Evolutionary conservation across 148 eudicot genomes (phyloP), one percentile per base, ranked within the genome.

Genomic region (Cornus kousa): DNA sequence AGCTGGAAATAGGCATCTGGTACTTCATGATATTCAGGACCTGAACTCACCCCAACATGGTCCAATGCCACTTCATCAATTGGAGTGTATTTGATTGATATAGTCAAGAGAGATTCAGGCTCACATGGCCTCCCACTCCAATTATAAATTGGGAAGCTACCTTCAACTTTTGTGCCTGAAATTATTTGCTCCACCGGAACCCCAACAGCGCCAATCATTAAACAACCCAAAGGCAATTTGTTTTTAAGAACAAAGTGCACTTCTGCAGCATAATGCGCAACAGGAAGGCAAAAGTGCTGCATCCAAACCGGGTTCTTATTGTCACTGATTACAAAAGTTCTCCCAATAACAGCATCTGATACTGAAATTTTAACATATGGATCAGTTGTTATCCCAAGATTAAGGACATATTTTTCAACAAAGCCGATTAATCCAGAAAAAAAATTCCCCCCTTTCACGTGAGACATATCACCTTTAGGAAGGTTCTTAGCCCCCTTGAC

Each of bases 1-100:
- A 95, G 81, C 14, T 97, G 98, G 71, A 95, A 95, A 80, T 87
- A 95, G 9, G 98, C 93, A 23, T 87, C 86, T 8, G 97, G 94
- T 28, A 95, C 97, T 33, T 97, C 98, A 60, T 81, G 74, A 80
- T 86, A 84, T 20, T 86, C 81, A 28, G 85, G 86, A 70, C 86
- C 91, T 46, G 86, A 77, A 4, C 92, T 92, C 64, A 90, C 93
- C 75, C 95, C 95, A 62, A 79, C 79, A 68, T 88, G 84, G 67
- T 89, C 91, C 35, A 91, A 74, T 3, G 76, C 48, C 69, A 88
- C 82, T 64, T 71, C 84, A 43, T 86, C 86, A 69, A 95, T 83
- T 7, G 98, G 89, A 32, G 78, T 83, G 79, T 89, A 94, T 32
- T 94, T 94, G 48, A 94, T 83, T 3, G 94, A 89, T 4, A 89